Evolutionary conservation across 2,329 filamentous ascomycete genomes (phyloP).

Genomic region (Penicillium sp.): DNA sequence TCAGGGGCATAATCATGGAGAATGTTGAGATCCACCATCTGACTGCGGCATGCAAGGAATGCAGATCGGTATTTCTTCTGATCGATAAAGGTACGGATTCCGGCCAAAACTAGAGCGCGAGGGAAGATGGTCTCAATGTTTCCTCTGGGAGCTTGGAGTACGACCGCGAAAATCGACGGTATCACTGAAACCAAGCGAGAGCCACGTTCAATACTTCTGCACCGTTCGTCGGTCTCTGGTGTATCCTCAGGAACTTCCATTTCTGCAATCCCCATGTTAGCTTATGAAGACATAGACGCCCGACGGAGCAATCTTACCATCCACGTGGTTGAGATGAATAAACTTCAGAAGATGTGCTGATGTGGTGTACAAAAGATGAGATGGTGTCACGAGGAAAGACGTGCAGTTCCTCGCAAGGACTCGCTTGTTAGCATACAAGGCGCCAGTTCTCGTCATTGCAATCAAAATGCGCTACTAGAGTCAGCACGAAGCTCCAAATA

Average conservation of each 20-base stretch:
- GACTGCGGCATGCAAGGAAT: conserved; percentile 83
- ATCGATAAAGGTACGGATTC: conserved; percentile 78
- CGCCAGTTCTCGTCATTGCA: conserved; percentile 72
- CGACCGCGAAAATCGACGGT: conserved; percentile 78
- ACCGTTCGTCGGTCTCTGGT: conserved; percentile 87
- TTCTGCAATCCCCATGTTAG: conserved; percentile 49
- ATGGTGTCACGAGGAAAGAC: conserved; percentile 77
- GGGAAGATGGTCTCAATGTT: conserved; percentile 96
- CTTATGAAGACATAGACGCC: conserved; percentile 2
- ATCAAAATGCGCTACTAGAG: conserved; percentile 48
- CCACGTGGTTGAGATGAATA: conserved; percentile 69
- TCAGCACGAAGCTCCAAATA: conserved; percentile 13
- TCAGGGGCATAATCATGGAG: conserved; percentile 87
- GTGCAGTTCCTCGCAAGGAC: conserved; percentile 83
- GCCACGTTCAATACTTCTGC: conserved; percentile 86
- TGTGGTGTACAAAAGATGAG: conserved; percentile 88
- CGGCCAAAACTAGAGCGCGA: conserved; percentile 84
- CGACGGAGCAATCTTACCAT: conserved; percentile 52
- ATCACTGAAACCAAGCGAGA: conserved; percentile 84
- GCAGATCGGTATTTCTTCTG: conserved; percentile 77
- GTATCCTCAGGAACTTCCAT: conserved; percentile 83
- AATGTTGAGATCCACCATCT: conserved; percentile 97
- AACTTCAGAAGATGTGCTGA: conserved; percentile 92
- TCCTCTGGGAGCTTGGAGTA: conserved; percentile 92
- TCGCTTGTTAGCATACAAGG: conserved; percentile 73